Evolutionary conservation across 108 stramenopile species (phyloP), one percentile per base, ranked within the genome.

Genomic region (Pseudonitzschia pungens): DNA sequence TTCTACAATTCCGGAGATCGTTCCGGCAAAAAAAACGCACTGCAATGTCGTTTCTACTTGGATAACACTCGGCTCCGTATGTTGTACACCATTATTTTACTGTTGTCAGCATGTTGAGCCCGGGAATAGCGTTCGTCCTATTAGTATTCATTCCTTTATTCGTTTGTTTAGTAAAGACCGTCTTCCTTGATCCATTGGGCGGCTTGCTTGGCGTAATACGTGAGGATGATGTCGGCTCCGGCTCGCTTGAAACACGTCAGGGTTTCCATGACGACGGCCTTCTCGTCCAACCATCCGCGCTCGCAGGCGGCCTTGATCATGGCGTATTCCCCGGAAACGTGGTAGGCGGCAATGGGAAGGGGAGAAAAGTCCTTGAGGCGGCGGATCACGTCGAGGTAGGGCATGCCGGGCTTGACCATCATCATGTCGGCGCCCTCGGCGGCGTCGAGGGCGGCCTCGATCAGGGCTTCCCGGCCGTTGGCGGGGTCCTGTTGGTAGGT

Each of bases 401-500:
- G 98, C 96, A 98, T 94, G 58, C 96, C 97, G 18, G 98, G 97
- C 81, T 98, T 98, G 58, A 99, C 98, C 97, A 99, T 98, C 65
- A 99, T 91, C 92, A 98, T 96, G 82, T 98, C 97, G 20, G 99
- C 99, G 26, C 99, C 99, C 76, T 99, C 99, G 16, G 91, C 87
- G n/a, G 88, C 96, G 74, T 99, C 99, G 40, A 98, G 76, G 31
- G 92, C 89, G 41, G 97, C 97, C 63, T 98, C 99, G 62, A 97
- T 85, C 40, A 97, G 72, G 2, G 98, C 97, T 77, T 99, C 98
- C 14, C 94, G 81, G 16, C 96, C 96, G 77, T 98, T 98, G 67
- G 97, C 97, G 44, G 98, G 97, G 65, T 98, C 97, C 78, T 98
- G 98, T 83, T 99, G 99, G 86, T 99, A 99, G 20, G 98, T 98